Percentiles rank a stretch among this genome's conserved stretches.
Conservation (phyloP, 805 yeast genomes). For the Suhomyces pyralidae region DNA sequence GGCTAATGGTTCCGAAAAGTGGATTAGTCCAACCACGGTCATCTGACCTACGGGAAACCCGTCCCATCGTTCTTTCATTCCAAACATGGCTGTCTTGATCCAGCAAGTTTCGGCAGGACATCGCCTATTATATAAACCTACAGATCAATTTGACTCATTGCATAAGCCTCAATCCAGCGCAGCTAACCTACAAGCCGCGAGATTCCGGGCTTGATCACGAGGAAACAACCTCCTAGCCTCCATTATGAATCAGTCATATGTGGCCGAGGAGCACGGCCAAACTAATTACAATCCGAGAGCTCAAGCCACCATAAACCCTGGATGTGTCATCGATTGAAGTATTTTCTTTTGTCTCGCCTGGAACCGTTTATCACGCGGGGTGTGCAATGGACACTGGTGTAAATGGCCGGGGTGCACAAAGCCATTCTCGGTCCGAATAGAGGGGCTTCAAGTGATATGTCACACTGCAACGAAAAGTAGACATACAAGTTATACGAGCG, state of each 20-base stretch:
- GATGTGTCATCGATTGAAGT: neutral
- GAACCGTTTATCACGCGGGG: neutral
- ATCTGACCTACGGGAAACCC: constrained; percentile 22
- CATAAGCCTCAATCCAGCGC: neutral
- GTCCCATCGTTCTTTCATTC: constrained; percentile 12
- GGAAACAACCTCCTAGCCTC: neutral
- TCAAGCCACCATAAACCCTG: neutral
- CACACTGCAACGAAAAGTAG: neutral
- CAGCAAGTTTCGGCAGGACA: neutral
- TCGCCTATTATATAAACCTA: neutral
- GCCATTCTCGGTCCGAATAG: neutral
- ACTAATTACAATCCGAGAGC: neutral
- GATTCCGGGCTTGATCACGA: neutral
- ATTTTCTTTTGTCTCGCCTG: neutral
- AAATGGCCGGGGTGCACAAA: neutral
- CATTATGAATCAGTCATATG: neutral
- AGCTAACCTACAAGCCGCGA: neutral
- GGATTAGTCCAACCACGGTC: constrained; percentile 17
- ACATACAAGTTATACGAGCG: neutral
- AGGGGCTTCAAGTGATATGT: neutral
- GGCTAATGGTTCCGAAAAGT: constrained; percentile 12
- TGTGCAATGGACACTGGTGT: neutral
- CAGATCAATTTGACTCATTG: neutral
- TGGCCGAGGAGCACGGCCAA: neutral
- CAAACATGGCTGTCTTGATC: neutral